Conservation (phyloP, 1,139 yeast genomes). For the Nakaseomyces delphensis region DNA sequence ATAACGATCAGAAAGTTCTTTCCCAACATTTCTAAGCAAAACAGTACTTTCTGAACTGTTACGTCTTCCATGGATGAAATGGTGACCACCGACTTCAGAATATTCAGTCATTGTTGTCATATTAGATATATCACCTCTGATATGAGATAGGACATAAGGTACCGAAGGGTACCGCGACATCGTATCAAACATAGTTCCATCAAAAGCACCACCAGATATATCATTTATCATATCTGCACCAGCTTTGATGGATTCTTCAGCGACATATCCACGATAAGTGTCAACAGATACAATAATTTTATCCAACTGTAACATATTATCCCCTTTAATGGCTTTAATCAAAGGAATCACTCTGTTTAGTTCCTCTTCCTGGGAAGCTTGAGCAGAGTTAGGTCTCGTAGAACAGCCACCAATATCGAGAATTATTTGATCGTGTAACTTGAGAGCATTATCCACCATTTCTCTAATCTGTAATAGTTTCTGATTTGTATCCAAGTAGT, state of each 20-base stretch:
- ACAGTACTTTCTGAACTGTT: constrained; percentile 9
- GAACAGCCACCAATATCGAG: constrained; percentile 92
- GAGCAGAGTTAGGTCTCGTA: constrained; percentile 72
- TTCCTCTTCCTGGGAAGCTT: constrained; percentile 52
- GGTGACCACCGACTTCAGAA: constrained; percentile 34
- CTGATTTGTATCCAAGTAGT: constrained; percentile 33
- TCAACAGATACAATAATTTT: constrained; percentile 63
- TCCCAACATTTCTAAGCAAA: constrained; percentile 41
- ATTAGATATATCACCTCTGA: constrained; percentile 70
- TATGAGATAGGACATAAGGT: constrained; percentile 77
- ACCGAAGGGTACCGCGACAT: constrained; percentile 56
- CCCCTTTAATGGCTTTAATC: constrained; percentile 50
- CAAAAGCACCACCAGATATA: constrained; percentile 69
- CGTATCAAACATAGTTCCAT: constrained; percentile 50
- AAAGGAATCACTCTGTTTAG: constrained; percentile 61
- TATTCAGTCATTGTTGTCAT: constrained; percentile 61
- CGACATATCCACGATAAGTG: constrained; percentile 73
- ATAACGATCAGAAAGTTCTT: constrained; percentile 56
- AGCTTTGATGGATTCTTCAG: constrained; percentile 52
- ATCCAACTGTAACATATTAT: constrained; percentile 33
- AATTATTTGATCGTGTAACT: constrained; percentile 56
- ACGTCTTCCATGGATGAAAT: constrained; percentile 25
- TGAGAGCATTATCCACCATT: constrained; percentile 49
- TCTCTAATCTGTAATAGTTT: constrained; percentile 36
- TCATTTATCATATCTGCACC: constrained; percentile 95